Conservation (phyloP, 495 filamentous ascomycete genomes). For the Hyaloscypha bicolor region DNA sequence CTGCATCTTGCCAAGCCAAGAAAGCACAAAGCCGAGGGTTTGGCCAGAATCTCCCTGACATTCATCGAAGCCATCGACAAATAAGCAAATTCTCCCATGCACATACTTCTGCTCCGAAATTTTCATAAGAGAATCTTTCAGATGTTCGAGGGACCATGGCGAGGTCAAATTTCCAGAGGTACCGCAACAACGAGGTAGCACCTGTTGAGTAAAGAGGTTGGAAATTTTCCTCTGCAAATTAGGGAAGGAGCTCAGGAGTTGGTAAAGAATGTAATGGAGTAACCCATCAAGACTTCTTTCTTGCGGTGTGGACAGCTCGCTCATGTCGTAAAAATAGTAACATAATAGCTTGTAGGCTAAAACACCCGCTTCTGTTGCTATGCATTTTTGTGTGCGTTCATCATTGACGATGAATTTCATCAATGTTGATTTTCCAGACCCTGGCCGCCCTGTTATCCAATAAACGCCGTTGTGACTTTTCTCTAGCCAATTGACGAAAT, state of each 20-base stretch:
- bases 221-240: no score
- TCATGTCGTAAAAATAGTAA: not conserved
- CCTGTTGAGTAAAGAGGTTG: no score
- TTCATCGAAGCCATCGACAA: no score
- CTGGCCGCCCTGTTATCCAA: not conserved
- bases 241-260: no score
- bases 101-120: no score
- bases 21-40: no score
- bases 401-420: not conserved
- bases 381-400: not conserved
- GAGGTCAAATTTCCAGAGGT: no score
- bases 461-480: not conserved
- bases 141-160: no score
- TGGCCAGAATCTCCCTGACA: not conserved
- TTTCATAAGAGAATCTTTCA: no score
- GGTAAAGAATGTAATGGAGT: not conserved
- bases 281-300: not conserved
- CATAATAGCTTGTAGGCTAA: no score
- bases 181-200: no score
- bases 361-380: not conserved
- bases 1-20: not conserved
- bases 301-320: not conserved
- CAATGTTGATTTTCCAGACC: constrained; percentile 1
- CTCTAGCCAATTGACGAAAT: not conserved
- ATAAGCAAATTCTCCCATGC: no score